Percentiles rank a stretch among this genome's conserved stretches.
These are phyloP conservation scores for Bothriochloa decipiens DNA, from an alignment of 176 grass and related monocot genomes.

Conservation along the genomic window DNA sequence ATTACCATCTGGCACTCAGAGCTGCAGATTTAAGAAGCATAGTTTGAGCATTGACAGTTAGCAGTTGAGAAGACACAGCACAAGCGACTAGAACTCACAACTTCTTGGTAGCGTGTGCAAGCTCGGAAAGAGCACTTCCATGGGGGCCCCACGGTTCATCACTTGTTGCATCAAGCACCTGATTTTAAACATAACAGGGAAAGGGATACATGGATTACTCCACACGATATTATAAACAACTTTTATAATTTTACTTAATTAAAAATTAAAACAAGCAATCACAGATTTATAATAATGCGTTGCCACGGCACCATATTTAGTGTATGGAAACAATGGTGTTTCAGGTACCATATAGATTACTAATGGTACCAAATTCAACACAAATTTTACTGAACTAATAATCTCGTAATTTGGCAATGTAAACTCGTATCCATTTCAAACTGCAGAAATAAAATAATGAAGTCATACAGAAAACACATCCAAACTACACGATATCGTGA, in stretches of 20 bases:
- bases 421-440: constrained; percentile 13
- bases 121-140: constrained; percentile 75
- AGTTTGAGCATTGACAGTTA: background rate
- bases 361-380: background rate
- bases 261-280: background rate
- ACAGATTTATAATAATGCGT: background rate
- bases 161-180: constrained; percentile 94
- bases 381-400: constrained; percentile 10
- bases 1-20: constrained; percentile 96
- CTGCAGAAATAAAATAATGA: background rate
- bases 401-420: constrained; percentile 19
- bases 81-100: constrained; percentile 51
- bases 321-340: background rate
- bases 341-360: constrained; percentile 2
- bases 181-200: constrained; percentile 14
- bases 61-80: background rate
- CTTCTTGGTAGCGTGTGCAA: constrained; percentile 84
- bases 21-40: constrained; percentile 56
- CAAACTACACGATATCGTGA: background rate
- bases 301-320: background rate
- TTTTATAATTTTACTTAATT: background rate
- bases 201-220: background rate
- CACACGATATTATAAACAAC: background rate
- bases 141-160: constrained; percentile 98
- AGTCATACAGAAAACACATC: constrained; percentile 23